These are phyloP conservation scores for Penicillium fimorum DNA, from an alignment of 495 filamentous ascomycete species.

Conservation along the genomic window DNA sequence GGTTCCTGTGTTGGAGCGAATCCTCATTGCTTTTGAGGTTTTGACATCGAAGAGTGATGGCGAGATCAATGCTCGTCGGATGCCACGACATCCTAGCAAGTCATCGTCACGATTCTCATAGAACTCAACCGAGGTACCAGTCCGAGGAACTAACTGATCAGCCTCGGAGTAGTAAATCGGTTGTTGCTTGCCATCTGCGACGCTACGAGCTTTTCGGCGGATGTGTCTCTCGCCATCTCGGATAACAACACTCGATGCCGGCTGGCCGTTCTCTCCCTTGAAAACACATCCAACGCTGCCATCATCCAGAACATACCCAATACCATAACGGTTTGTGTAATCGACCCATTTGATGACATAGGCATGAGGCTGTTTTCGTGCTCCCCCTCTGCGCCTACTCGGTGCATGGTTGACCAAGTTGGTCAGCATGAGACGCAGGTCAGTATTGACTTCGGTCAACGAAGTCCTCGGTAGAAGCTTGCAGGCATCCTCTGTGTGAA, in stretches of 20 bases:
- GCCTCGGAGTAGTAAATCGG: conserved; percentile 56
- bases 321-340: conserved; percentile 85
- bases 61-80: conserved; percentile 60
- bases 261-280: conserved; percentile 59
- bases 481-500: conserved; percentile 39
- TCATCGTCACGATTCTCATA: conserved; percentile 68
- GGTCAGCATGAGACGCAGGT: conserved; percentile 43
- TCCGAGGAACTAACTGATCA: conserved; percentile 64
- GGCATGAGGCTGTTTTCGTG: conserved; percentile 39
- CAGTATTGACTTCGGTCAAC: conserved; percentile 40
- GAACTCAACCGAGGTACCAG: conserved; percentile 67
- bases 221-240: conserved; percentile 58
- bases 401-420: conserved; percentile 40
- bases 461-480: conserved; percentile 41
- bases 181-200: conserved; percentile 53
- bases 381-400: conserved; percentile 32
- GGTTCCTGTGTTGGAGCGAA: conserved; percentile 50
- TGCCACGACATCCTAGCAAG: conserved; percentile 46
- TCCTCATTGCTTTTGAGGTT: conserved; percentile 36
- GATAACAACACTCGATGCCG: conserved; percentile 66
- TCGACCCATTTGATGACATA: conserved; percentile 92
- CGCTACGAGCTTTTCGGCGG: conserved; percentile 50
- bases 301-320: conserved; percentile 82
- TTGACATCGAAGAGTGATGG: conserved; percentile 56
- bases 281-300: conserved; percentile 82